Base-by-base conservation (phyloP, 495 filamentous ascomycete species). In the Daldinia grandis region DNA sequence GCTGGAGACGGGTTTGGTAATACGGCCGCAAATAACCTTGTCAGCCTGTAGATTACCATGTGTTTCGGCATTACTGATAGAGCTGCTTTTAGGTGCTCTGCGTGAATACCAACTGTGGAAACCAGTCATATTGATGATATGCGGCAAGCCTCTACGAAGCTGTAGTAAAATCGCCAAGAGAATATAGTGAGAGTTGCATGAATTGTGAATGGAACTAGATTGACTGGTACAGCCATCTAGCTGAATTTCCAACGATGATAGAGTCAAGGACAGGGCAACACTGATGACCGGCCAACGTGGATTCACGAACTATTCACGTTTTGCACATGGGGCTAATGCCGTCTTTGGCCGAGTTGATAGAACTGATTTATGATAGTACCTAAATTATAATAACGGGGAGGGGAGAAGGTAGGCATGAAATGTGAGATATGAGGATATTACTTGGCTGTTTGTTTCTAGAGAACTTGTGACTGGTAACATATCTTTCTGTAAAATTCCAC, bases 361-460 rank as follows among this genome's bases (percentile, higher is more conserved):
- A 49, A 28, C 14, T 2, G 24, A 57, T 4, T 33, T 15, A 35
- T 31, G n/a, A 35, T 14, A 55, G 21, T 19, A 55, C n/a, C n/a
- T n/a, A n/a, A n/a, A 58, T 30, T 54, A 37, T 17, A 49, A 40
- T 33, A 42, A 37, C 27, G 21, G 56, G 30, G 17, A 61, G 21
- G 56, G 30, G 17, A 61, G 35, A 24, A 21, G 44, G 37, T 21
- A 55, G 9, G 9, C 53, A 28, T 21, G 44, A 35, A 58, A 47
- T 40, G 14, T 53, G 27, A 30, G 14, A 30, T 53, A 30, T 28
- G 49, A 53, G 49, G 33, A 31, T 31, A 17, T 19, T 14, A 35
- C 47, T 25, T 57, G 57, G 42, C 51, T 66, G 49, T 21, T 59
- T 38, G 60, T 27, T 67, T 72, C 64, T 38, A 64, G 63, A 31